These are phyloP conservation scores for Lasiodiplodia theobromae DNA, from an alignment of 2,329 filamentous ascomycete species.

Conservation along the genomic window DNA sequence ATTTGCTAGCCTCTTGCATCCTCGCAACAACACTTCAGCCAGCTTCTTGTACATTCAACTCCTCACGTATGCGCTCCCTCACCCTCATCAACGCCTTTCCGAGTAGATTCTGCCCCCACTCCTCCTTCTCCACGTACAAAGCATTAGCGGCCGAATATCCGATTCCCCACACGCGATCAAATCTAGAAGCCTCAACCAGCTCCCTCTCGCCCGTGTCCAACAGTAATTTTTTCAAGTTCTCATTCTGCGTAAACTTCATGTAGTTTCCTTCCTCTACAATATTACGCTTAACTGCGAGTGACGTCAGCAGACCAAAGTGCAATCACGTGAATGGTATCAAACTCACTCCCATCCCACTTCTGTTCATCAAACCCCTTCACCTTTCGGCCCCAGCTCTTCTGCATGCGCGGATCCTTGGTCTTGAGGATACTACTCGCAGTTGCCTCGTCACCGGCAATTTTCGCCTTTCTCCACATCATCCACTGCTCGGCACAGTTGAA, in stretches of 20 bases:
- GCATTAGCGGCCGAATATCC: slow-evolving; percentile 61
- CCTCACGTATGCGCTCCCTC: slow-evolving; percentile 55
- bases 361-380: slow-evolving; percentile 61
- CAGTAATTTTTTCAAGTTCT: slow-evolving; percentile 56
- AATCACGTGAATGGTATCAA: not conserved
- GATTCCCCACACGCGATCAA: slow-evolving; percentile 71
- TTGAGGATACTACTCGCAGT: slow-evolving; percentile 53
- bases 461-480: slow-evolving; percentile 58
- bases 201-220: slow-evolving; percentile 66
- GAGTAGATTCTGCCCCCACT: slow-evolving; percentile 71
- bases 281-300: slow-evolving; percentile 18
- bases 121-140: slow-evolving; percentile 44
- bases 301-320: not conserved
- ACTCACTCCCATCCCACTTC: slow-evolving; percentile 55
- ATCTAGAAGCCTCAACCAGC: slow-evolving; percentile 58
- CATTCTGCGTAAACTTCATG: slow-evolving; percentile 59
- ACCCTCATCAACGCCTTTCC: slow-evolving; percentile 69
- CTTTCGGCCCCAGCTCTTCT: slow-evolving; percentile 63
- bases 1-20: no score
- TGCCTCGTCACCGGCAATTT: slow-evolving; percentile 49
- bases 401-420: slow-evolving; percentile 54
- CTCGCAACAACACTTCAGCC: no score
- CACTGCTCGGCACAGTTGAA: slow-evolving; percentile 55
- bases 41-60: not conserved
- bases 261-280: slow-evolving; percentile 67